A percentile compares a stretch with the other conserved stretches of the same genome.
Evolutionary conservation across 192 early-diverging fungal genomes (phyloP).

Genomic region (Entophlyctis luteolus): DNA sequence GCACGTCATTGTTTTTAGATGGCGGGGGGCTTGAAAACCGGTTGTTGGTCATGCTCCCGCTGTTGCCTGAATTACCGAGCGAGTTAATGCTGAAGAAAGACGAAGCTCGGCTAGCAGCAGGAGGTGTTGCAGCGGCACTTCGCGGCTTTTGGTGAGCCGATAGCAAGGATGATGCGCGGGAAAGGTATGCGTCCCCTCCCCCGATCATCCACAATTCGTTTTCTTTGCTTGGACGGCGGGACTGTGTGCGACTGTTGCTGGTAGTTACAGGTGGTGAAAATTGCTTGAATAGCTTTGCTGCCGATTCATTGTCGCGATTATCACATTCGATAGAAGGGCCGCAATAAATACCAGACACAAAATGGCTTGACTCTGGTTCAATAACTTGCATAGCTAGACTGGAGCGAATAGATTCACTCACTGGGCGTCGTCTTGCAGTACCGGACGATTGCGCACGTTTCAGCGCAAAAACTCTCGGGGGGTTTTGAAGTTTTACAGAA

Average conservation of each 20-base stretch:
- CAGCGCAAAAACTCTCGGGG: too few species aligned
- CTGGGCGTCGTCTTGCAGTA: too few species aligned
- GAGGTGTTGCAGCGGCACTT: neutral
- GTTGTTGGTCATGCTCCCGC: neutral
- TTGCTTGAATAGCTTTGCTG: neutral
- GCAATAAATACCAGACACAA: neutral
- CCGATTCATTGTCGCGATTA: neutral
- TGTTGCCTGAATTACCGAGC: too few species aligned
- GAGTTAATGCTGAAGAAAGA: too few species aligned
- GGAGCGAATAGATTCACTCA: too few species aligned
- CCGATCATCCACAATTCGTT: neutral
- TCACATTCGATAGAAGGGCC: neutral
- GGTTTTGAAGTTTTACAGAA: too few species aligned
- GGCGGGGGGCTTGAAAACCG: neutral
- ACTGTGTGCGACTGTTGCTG: neutral
- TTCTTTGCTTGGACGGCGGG: neutral
- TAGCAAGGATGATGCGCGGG: neutral
- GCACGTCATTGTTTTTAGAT: too few species aligned
- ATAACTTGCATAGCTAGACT: too few species aligned
- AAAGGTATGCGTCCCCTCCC: neutral
- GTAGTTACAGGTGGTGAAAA: neutral
- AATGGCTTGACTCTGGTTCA: too few species aligned
- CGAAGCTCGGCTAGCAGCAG: too few species aligned
- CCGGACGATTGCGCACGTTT: too few species aligned
- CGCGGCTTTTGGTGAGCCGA: too few species aligned